phyloP scores from a whole-genome alignment of 805 yeast genomes.

The Metschnikowia anglica region DNA sequence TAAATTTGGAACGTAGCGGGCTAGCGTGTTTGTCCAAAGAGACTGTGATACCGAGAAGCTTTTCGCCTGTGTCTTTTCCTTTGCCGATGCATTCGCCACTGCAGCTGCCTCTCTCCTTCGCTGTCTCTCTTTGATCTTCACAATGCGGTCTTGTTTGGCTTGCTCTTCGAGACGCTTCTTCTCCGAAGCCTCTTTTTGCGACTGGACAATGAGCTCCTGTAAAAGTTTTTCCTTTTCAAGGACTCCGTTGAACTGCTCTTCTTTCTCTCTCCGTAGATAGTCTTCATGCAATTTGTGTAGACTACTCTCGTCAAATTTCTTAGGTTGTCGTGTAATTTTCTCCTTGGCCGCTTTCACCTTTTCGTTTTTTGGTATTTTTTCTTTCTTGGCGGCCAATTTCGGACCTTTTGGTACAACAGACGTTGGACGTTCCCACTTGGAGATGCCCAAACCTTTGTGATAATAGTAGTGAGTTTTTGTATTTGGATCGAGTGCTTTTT shows the following conservation, averaged over 20 bases:
- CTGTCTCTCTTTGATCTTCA: conserved; percentile 23
- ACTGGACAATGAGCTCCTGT: conserved; percentile 37
- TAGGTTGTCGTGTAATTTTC: conserved; percentile 8
- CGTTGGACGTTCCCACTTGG: conserved; percentile 63
- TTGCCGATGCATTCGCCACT: conserved; percentile 6
- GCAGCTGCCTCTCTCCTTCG: conserved; percentile 17
- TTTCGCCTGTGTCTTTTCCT: conserved; percentile 8
- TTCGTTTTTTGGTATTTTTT: conserved; percentile 11
- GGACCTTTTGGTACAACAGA: conserved; percentile 37
- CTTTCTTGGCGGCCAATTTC: conserved; percentile 15
- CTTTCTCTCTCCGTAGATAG: conserved; percentile 31
- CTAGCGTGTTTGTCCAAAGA: conserved; percentile 55
- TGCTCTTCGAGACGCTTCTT: conserved; percentile 28
- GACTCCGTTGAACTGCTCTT: conserved; percentile 33
- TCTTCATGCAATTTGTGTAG: conserved; percentile 36
- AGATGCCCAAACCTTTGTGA: conserved; percentile 45
- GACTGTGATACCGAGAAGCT: conserved; percentile 19
- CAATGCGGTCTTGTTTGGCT: conserved; percentile 23
- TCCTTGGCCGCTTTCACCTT: conserved; percentile 5
- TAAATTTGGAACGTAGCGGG: conserved; percentile 75
- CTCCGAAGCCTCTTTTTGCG: conserved; percentile 32
- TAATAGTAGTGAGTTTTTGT: conserved; percentile 53
- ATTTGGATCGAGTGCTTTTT: conserved; percentile 48
- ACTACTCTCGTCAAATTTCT: conserved; percentile 19
- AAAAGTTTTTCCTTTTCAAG: conserved; percentile 36